Evolutionary conservation across 495 filamentous ascomycete genomes (phyloP), one percentile per base, ranked within the genome.

Genomic region (Penicillium nucicola): DNA sequence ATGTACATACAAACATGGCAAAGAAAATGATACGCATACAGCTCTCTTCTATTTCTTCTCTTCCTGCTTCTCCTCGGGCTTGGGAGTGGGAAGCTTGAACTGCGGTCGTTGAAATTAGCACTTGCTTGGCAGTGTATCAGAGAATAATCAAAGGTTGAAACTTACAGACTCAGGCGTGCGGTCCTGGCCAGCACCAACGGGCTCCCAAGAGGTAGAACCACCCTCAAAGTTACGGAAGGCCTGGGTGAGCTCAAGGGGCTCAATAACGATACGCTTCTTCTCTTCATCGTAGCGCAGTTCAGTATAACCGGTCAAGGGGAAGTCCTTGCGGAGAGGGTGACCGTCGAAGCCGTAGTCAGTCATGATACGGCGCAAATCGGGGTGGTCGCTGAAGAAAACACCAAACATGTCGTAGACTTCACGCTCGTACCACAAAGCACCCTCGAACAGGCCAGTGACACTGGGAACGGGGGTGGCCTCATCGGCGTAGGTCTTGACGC

Each of bases 331-430:
- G 63, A 99, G 74, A 8, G 95, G 95, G 77, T 97, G 92, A 17
- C 95, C 95, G 67, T 99, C 95, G 64, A 99, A 99, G 41, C 95
- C 95, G 71, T 99, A 99, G 65, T 99, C 95, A 34, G 95, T 99
- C 92, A 99, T 95, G 76, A 99, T 97, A 57, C 95, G 84, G 62
- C 95, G 83, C 61, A 99, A 78, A 77, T 99, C 95, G 31, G 95
- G 95, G 77, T 99, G 95, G 41, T 84, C 89, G 48, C 83, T 72
- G 76, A 99, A 97, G 80, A 97, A 95, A 42, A 99, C 90, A 52
- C 95, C 95, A 69, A 96, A 99, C 66, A 99, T 71, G 67, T 99
- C 95, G 73, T 97, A 97, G 2, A 90, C 89, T 73, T 99, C 95
- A 60, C 95, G 81, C 79, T 99, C 95, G 71, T 95, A 97, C 95